Conservation (phyloP, 495 filamentous ascomycete genomes). For the Symbiotaphrina buchneri region DNA sequence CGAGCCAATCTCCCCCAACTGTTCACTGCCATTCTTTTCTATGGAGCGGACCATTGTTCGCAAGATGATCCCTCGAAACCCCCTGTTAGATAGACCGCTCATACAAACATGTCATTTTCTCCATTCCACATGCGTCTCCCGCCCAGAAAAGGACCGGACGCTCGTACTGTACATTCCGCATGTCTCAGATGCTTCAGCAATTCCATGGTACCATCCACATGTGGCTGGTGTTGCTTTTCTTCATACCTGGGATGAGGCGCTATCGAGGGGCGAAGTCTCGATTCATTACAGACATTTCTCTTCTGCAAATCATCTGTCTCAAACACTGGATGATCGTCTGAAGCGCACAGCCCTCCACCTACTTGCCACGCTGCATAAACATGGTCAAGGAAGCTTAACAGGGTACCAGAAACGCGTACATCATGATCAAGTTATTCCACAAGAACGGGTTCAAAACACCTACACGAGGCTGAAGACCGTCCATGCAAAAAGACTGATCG, state of each 20-base stretch:
- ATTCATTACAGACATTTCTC: slow-evolving; percentile 47
- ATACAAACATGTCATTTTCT: slow-evolving; percentile 65
- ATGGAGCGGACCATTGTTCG: slow-evolving; percentile 41
- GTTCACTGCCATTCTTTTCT: slow-evolving; percentile 22
- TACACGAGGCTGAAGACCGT: slow-evolving; percentile 60
- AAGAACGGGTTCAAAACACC: slow-evolving; percentile 51
- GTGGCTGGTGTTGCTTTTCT: slow-evolving; percentile 52
- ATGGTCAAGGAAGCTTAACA: slow-evolving; percentile 36
- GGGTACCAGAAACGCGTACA: slow-evolving; percentile 54
- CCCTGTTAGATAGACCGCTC: slow-evolving; percentile 43
- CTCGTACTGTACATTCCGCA: slow-evolving; percentile 70
- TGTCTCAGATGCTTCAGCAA: slow-evolving; percentile 27
- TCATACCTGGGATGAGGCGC: slow-evolving; percentile 25
- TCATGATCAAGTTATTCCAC: slow-evolving; percentile 54
- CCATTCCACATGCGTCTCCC: slow-evolving; percentile 8
- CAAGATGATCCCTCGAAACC: slow-evolving; percentile 61
- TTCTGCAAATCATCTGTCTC: slow-evolving; percentile 11
- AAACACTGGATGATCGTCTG: slow-evolving; percentile 21
- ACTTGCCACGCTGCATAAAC: slow-evolving; percentile 49
- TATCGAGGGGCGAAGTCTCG: slow-evolving; percentile 25
- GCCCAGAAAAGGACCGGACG: slow-evolving; percentile 13
- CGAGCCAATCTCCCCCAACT: background rate
- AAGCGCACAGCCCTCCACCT: slow-evolving; percentile 49
- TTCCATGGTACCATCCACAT: slow-evolving; percentile 74
- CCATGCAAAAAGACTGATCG: slow-evolving; percentile 44